These are phyloP conservation scores for Populus deltoides DNA, from an alignment of 345 rosid species.

Conservation along the genomic window DNA sequence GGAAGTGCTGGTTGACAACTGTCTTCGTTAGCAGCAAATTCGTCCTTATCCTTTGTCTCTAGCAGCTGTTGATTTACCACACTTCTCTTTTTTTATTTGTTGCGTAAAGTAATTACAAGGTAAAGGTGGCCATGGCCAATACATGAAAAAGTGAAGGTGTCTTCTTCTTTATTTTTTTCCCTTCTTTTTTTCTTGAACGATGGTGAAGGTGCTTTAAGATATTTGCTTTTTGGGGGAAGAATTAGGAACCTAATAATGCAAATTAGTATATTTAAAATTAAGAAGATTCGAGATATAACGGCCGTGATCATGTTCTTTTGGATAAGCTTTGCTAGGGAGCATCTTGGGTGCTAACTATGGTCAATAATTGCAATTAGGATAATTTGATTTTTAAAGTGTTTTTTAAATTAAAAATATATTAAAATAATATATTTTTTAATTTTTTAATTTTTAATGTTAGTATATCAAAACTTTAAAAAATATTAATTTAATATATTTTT, in stretches of 20 bases:
- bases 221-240: neutral
- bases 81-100: neutral
- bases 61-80: neutral
- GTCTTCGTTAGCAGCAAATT: neutral
- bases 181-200: neutral
- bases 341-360: constrained; percentile 8
- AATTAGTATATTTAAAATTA: neutral
- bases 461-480: too few relatives aligned
- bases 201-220: neutral
- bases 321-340: constrained; percentile 19
- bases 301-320: constrained; percentile 12
- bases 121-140: neutral
- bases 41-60: neutral
- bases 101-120: neutral
- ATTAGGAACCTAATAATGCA: neutral
- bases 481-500: too few relatives aligned
- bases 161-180: neutral
- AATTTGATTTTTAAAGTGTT: too few relatives aligned
- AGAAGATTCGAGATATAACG: constrained; percentile 25
- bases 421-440: too few relatives aligned
- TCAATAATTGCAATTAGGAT: constrained; percentile 20
- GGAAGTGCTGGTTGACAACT: too few relatives aligned
- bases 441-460: too few relatives aligned
- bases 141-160: neutral
- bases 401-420: too few relatives aligned